phyloP scores from a whole-genome alignment of 2,329 filamentous ascomycete species.

The Apiospora kogelbergensis region DNA sequence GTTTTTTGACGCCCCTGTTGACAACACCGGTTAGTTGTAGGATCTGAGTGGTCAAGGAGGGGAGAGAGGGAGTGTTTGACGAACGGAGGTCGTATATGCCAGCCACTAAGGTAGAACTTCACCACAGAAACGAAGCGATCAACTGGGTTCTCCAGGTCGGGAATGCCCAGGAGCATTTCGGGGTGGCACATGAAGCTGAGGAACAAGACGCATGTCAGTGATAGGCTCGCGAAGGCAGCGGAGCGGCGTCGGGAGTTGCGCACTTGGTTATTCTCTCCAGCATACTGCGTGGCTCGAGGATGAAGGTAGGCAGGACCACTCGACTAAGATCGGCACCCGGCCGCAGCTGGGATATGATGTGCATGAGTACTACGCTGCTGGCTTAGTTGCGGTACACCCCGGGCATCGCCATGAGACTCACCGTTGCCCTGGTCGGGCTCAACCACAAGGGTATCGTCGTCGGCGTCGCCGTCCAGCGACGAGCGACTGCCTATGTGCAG shows the following conservation, averaged over 20 bases:
- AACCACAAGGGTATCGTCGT: slow-evolving; percentile 77
- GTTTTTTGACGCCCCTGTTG: slow-evolving; percentile 93
- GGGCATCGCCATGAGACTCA: slow-evolving; percentile 43
- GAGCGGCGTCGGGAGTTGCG: slow-evolving; percentile 30
- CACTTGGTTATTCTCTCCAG: slow-evolving; percentile 98
- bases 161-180: slow-evolving; percentile 87
- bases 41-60: background rate
- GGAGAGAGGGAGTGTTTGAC: slow-evolving; percentile 34
- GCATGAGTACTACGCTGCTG: slow-evolving; percentile 71
- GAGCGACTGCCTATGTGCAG: slow-evolving; percentile 27
- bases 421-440: slow-evolving; percentile 94
- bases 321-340: slow-evolving; percentile 93
- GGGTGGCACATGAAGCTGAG: slow-evolving; percentile 98
- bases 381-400: slow-evolving; percentile 16
- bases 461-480: slow-evolving; percentile 55
- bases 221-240: background rate
- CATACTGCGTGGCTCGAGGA: slow-evolving; percentile 97
- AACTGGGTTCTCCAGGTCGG: slow-evolving; percentile 82
- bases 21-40: background rate
- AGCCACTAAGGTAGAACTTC: slow-evolving; percentile 97
- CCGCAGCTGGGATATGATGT: slow-evolving; percentile 95
- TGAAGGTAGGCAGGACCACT: slow-evolving; percentile 94
- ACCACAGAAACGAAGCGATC: slow-evolving; percentile 92
- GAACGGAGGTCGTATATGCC: slow-evolving; percentile 97
- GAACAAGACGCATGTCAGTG: slow-evolving; percentile 13